These are phyloP conservation scores for Blastocystis sp. DNA, from an alignment of 352 stramenopile genomes.

Conservation along the genomic window DNA sequence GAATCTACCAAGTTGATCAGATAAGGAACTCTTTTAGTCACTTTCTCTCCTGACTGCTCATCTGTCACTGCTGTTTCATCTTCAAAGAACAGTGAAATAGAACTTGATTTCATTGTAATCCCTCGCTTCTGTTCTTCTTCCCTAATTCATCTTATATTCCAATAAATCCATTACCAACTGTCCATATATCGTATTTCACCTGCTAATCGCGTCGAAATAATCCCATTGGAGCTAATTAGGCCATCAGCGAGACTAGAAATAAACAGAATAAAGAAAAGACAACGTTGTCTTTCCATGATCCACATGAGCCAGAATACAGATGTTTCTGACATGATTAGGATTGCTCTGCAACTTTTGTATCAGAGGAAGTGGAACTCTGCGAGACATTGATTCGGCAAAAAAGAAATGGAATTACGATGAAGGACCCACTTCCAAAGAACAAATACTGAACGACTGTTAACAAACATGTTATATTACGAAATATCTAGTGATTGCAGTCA, in stretches of 20 bases:
- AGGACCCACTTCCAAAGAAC: too few relatives aligned
- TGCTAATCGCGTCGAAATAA: slow-evolving; percentile 88
- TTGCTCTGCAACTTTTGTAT: slow-evolving; percentile 70
- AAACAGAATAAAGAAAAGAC: neutral
- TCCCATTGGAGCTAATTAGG: slow-evolving; percentile 87
- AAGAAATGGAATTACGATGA: neutral
- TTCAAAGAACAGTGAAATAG: slow-evolving; percentile 84
- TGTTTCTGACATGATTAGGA: slow-evolving; percentile 80
- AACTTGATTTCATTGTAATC: slow-evolving; percentile 92
- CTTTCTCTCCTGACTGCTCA: slow-evolving; percentile 21
- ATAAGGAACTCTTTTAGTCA: slow-evolving; percentile 68
- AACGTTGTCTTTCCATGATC: slow-evolving; percentile 82
- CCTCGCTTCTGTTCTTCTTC: slow-evolving; percentile 85
- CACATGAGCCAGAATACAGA: slow-evolving; percentile 87
- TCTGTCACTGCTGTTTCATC: slow-evolving; percentile 43
- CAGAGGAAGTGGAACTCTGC: slow-evolving; percentile 7
- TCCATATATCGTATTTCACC: slow-evolving; percentile 90
- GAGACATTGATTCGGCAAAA: slow-evolving; percentile 2
- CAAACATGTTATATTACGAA: too few relatives aligned
- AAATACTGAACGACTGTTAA: too few relatives aligned
- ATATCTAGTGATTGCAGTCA: too few relatives aligned
- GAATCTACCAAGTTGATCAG: slow-evolving; percentile 89
- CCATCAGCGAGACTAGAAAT: slow-evolving; percentile 77
- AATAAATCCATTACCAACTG: slow-evolving; percentile 69
- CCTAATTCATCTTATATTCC: slow-evolving; percentile 42